phyloP scores from a whole-genome alignment of 108 stramenopile species.

The Cyclotella distinguenda region DNA sequence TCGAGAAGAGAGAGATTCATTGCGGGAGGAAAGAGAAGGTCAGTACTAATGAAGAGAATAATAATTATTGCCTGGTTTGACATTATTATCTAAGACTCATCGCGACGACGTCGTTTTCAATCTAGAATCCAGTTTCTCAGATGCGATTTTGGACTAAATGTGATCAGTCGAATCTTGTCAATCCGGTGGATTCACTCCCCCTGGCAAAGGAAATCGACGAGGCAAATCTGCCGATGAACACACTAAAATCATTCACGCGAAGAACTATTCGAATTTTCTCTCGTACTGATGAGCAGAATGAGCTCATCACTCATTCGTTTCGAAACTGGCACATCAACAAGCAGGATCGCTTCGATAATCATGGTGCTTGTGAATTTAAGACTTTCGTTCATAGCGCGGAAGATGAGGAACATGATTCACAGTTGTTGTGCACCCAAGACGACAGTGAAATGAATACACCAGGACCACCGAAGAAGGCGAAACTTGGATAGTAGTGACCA shows the following conservation, averaged over 20 bases:
- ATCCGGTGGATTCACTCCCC: conserved; percentile 48
- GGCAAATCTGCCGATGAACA: conserved; percentile 16
- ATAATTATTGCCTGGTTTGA: too few relatives aligned
- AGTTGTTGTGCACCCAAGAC: too few relatives aligned
- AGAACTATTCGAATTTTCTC: conserved; percentile 27
- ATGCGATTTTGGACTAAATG: conserved; percentile 74
- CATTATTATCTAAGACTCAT: too few relatives aligned
- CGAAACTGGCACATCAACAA: conserved; percentile 18
- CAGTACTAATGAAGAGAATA: too few relatives aligned
- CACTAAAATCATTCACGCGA: conserved; percentile 14
- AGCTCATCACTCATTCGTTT: conserved; percentile 21
- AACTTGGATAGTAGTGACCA: too few relatives aligned
- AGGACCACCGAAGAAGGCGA: too few relatives aligned
- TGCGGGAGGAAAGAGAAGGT: conserved; percentile 59
- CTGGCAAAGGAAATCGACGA: conserved; percentile 39
- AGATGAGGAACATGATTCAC: conserved; percentile 10
- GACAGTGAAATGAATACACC: too few relatives aligned
- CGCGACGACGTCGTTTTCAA: too few relatives aligned
- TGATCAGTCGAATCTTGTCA: conserved; percentile 23
- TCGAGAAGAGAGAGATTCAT: conserved; percentile 63
- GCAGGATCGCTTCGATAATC: conserved; percentile 4
- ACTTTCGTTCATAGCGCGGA: conserved; percentile 7
- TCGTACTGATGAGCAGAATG: conserved; percentile 25
- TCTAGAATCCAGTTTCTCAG: conserved; percentile 63
- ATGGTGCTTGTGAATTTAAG: conserved; percentile 9